Evolutionary conservation across 2,329 filamentous ascomycete genomes (phyloP).

Genomic region (Aspergillus ustus): DNA sequence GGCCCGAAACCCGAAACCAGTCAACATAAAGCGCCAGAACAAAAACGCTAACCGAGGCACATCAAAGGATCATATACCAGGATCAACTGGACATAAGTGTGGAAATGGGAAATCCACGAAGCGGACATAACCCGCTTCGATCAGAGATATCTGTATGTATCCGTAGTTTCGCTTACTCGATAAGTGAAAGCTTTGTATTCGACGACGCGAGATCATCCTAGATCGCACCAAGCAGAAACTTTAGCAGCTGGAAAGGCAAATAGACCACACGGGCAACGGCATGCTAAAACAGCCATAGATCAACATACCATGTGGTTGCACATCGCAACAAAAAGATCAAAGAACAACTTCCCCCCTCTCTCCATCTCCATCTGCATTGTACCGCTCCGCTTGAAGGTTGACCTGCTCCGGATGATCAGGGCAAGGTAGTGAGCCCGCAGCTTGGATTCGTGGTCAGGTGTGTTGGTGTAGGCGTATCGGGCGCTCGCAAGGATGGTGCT

Average conservation of each 20-base stretch:
- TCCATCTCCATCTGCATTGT: conserved; percentile 98
- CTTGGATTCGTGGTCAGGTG: conserved; percentile 88
- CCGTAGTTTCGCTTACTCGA: neutral
- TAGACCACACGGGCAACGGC: neutral
- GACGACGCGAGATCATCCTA: conserved; percentile 18
- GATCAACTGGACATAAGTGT: neutral
- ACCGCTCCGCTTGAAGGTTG: conserved; percentile 89
- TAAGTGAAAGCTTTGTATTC: conserved; percentile 2
- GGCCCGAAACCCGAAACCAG: neutral
- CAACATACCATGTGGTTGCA: conserved; percentile 81
- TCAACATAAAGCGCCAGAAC: neutral
- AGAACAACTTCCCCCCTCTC: conserved; percentile 83
- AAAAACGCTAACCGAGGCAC: neutral
- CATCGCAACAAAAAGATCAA: conserved; percentile 90
- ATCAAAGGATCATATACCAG: neutral
- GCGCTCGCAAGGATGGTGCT: conserved; percentile 84
- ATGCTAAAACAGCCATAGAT: conserved; percentile 20
- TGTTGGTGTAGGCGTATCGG: conserved; percentile 87
- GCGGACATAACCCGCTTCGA: too few species aligned
- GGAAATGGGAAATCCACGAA: neutral
- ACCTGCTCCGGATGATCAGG: conserved; percentile 84
- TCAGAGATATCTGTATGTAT: neutral
- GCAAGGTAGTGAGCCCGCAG: conserved; percentile 89
- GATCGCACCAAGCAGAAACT: neutral
- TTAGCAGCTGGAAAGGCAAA: neutral